Evolutionary conservation across 768 basidiomycete species (phyloP), one percentile per base, ranked within the genome.

Genomic region (Kwoniella botswanensis): DNA sequence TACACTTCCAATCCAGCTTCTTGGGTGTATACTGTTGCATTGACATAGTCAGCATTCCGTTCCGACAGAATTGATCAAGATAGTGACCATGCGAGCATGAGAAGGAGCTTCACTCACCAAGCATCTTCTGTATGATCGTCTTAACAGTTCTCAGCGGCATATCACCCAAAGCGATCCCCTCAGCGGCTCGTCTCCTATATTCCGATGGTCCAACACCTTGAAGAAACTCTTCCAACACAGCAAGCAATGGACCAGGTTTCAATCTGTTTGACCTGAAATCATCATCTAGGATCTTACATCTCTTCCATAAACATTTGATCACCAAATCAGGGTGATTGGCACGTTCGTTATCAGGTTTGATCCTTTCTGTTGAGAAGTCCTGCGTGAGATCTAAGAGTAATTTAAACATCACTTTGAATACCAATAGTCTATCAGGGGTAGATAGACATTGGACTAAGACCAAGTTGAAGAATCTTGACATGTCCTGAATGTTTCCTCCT

Each of bases 71-170:
- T 35, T 6, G 35, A 6, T 6, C 35, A 35, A 35, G 35, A 10
- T 29, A 43, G 53, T 74, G 93, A 60, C n/a, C 59, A 61, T 15
- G 12, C 1, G 13, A 24, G 35, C 54, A 35, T 54, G 24, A 43
- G 65, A 26, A 24, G 29, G 11, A 58, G 91, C 64, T 15, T 44
- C 92, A 88, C 94, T 86, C 74, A 95, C 94, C 92, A 76, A 98
- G 93, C 67, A 98, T 89, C 82, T 96, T 94, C 84, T 98, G 97
- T 44, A 99, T 92, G 76, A 99, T 93, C 53, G 97, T 95, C 86
- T 99, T 99, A 83, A 98, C 93, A 2, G 97, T 98, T 71, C 97
- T 87, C 68, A 99, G 84, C 2, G 97, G 97, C 95, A 98, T 95
- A 79, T 99, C 97, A 26, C 94, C 95, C 79, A 95, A 92, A 3